These are phyloP conservation scores for Podochytrium sp. DNA, from an alignment of 192 early-diverging fungal species.

Conservation along the genomic window DNA sequence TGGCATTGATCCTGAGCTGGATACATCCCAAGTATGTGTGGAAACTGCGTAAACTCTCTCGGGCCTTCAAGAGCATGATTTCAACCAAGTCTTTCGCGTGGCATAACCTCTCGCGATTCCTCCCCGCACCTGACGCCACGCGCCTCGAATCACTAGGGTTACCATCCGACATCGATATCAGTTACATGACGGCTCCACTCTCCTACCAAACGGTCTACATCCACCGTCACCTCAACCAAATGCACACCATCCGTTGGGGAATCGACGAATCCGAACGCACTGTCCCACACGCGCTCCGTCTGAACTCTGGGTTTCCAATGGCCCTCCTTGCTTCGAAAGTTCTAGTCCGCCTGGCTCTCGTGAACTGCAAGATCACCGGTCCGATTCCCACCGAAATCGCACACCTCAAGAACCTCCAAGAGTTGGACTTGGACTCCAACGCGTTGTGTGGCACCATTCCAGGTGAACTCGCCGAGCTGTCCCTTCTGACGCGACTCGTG, in stretches of 20 bases:
- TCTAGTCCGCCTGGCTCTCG: not conserved
- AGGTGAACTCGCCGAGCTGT: not conserved
- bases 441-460: not conserved
- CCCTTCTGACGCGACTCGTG: not conserved
- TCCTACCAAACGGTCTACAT: not conserved
- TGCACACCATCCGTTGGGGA: not conserved
- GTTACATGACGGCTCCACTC: not conserved
- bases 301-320: not conserved
- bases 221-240: not conserved
- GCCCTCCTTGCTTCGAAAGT: not conserved
- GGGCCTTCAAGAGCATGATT: not conserved
- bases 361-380: not conserved
- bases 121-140: not conserved
- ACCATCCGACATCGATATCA: not conserved
- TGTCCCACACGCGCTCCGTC: not conserved
- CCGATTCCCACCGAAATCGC: not conserved
- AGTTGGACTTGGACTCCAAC: not conserved
- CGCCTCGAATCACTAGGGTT: not conserved
- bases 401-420: not conserved
- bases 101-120: not conserved
- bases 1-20: constrained; percentile 11
- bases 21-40: not conserved
- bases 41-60: not conserved
- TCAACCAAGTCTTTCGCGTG: not conserved
- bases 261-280: not conserved